These are phyloP conservation scores for Vitis hybrid DNA, from an alignment of 177 flowering plant genomes.

Conservation along the genomic window DNA sequence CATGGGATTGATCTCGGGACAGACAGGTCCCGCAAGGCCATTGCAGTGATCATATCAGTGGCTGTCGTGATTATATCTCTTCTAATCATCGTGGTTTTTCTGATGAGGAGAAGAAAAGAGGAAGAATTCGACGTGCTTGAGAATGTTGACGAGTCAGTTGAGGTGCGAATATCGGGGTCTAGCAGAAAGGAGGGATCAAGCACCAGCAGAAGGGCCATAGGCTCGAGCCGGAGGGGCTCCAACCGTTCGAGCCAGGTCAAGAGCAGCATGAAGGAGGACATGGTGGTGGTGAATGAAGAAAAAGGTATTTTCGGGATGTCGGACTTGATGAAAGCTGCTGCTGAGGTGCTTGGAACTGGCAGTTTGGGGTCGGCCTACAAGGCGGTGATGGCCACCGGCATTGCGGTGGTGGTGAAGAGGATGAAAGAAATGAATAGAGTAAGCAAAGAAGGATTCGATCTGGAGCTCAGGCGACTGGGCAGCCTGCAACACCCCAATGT, in stretches of 20 bases:
- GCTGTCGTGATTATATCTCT: constrained; percentile 14
- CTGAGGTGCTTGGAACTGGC: constrained; percentile 77
- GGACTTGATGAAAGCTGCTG: constrained; percentile 85
- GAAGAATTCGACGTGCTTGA: constrained; percentile 30
- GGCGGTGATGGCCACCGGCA: constrained; percentile 63
- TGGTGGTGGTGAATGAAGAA: constrained; percentile 53
- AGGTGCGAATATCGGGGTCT: constrained; percentile 25
- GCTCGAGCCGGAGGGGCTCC: constrained; percentile 17
- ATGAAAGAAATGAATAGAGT: constrained; percentile 56
- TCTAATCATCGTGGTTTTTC: constrained; percentile 10
- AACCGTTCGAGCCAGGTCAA: constrained; percentile 4
- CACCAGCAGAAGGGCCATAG: neutral
- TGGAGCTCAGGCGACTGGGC: constrained; percentile 57
- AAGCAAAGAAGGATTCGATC: constrained; percentile 58
- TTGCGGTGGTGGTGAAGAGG: constrained; percentile 78
- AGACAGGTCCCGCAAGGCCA: constrained; percentile 8
- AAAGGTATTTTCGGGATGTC: constrained; percentile 62
- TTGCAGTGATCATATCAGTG: constrained; percentile 13
- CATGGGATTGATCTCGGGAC: neutral
- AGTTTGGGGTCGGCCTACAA: constrained; percentile 68
- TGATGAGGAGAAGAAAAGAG: constrained; percentile 23
- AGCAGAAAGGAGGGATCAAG: neutral
- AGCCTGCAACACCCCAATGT: constrained; percentile 53
- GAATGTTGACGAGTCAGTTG: constrained; percentile 30
- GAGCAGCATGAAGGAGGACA: constrained; percentile 24